Evolutionary conservation across 345 rosid species (phyloP).

Genomic region (Euphorbia pulcherrima): DNA sequence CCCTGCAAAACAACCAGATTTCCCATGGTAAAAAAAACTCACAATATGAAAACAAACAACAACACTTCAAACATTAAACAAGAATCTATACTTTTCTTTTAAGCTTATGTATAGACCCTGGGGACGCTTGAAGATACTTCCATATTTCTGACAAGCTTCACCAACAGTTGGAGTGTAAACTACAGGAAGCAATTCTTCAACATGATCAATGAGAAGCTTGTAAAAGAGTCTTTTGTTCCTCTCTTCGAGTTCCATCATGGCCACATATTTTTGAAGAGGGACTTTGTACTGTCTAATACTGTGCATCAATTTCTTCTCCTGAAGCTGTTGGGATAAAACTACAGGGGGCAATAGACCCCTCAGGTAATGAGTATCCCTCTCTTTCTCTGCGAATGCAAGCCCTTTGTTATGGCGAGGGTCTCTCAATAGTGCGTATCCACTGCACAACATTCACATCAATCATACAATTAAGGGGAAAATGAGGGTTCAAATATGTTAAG

Average conservation of each 20-base stretch:
- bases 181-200: slow-evolving; percentile 27
- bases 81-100: slow-evolving; percentile 20
- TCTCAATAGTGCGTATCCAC: slow-evolving; percentile 26
- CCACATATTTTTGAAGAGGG: slow-evolving; percentile 23
- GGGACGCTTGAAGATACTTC: slow-evolving; percentile 26
- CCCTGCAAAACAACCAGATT: slow-evolving; percentile 8
- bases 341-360: slow-evolving; percentile 24
- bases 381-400: slow-evolving; percentile 24
- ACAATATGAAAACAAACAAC: background rate
- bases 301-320: slow-evolving; percentile 27
- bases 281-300: slow-evolving; percentile 20
- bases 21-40: background rate
- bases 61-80: background rate
- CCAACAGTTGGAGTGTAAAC: slow-evolving; percentile 27
- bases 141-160: slow-evolving; percentile 27
- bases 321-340: slow-evolving; percentile 17
- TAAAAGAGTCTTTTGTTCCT: slow-evolving; percentile 26
- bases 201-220: slow-evolving; percentile 24
- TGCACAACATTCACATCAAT: background rate
- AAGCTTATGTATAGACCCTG: slow-evolving; percentile 25
- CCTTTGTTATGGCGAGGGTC: slow-evolving; percentile 30
- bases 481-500: too few species aligned
- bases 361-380: slow-evolving; percentile 26
- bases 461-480: too few species aligned
- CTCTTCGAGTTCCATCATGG: slow-evolving; percentile 26